These are phyloP conservation scores for Coniferiporia sulphurascens DNA, from an alignment of 1,284 basidiomycete species.

Conservation along the genomic window DNA sequence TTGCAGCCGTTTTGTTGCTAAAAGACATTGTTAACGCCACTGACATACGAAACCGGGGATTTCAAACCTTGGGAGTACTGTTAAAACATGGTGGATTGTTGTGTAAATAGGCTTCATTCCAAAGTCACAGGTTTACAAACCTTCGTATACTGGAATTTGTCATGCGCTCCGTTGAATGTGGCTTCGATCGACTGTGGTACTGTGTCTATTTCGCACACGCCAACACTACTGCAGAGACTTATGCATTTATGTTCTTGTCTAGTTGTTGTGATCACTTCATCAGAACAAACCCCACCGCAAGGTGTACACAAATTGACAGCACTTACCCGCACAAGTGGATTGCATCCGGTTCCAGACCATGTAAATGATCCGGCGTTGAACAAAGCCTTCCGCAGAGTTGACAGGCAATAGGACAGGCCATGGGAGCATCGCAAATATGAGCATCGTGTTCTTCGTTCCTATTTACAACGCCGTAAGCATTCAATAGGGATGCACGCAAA, in stretches of 20 bases:
- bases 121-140: conserved; percentile 23
- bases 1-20: conserved; percentile 39
- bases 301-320: background rate
- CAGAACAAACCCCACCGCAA: background rate
- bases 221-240: conserved; percentile 36
- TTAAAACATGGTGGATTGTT: background rate
- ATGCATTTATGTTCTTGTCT: conserved; percentile 49
- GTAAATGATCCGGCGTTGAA: conserved; percentile 44
- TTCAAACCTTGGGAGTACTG: conserved; percentile 27
- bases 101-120: background rate
- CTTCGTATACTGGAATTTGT: conserved; percentile 47
- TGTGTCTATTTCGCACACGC: conserved; percentile 54
- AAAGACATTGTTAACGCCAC: conserved; percentile 17
- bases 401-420: conserved; percentile 46
- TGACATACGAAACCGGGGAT: background rate
- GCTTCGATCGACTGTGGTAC: conserved; percentile 53
- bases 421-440: conserved; percentile 46
- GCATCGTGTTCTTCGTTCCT: conserved; percentile 42
- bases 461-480: background rate
- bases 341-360: conserved; percentile 36
- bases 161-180: conserved; percentile 45
- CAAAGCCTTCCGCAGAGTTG: conserved; percentile 52
- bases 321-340: conserved; percentile 59
- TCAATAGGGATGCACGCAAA: background rate
- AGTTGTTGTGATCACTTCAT: background rate